A percentile compares a stretch with the other conserved stretches of the same genome.
phyloP scores from a whole-genome alignment of 805 yeast species.

The Clavispora carvajalis region DNA sequence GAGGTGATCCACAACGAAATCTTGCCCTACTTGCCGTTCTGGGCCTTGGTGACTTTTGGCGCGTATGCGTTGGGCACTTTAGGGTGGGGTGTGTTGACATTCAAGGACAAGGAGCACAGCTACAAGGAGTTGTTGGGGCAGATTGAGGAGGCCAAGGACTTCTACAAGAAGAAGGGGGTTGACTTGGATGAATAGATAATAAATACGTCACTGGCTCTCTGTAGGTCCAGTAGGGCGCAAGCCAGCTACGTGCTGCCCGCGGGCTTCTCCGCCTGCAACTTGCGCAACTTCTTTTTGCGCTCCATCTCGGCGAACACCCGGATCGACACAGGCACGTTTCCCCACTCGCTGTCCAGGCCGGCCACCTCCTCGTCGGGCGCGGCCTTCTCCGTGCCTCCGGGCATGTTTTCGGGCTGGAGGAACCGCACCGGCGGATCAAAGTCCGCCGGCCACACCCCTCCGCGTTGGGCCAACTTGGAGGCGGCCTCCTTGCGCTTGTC shows the following conservation, averaged over 20 bases:
- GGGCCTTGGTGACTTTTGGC: slow-evolving; percentile 66
- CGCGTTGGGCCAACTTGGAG: slow-evolving; percentile 25
- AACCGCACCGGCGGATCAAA: slow-evolving; percentile 36
- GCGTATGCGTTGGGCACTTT: slow-evolving; percentile 62
- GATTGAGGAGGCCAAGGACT: slow-evolving; percentile 59
- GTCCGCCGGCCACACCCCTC: slow-evolving; percentile 41
- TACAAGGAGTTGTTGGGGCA: slow-evolving; percentile 54
- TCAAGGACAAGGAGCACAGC: slow-evolving; percentile 67
- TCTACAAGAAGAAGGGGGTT: slow-evolving; percentile 51
- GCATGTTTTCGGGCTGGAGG: slow-evolving; percentile 30
- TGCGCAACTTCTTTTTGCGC: slow-evolving; percentile 48
- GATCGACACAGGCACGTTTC: slow-evolving; percentile 65
- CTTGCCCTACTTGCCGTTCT: slow-evolving; percentile 64
- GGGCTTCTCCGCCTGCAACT: not conserved
- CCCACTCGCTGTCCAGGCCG: slow-evolving; percentile 32
- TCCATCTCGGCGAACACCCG: slow-evolving; percentile 83
- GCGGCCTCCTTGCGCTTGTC: slow-evolving; percentile 55
- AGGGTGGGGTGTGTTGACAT: slow-evolving; percentile 64
- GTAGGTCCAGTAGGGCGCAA: too few species aligned
- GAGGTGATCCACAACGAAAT: slow-evolving; percentile 45
- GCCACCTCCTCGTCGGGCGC: slow-evolving; percentile 11
- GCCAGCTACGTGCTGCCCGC: too few species aligned
- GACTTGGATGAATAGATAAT: slow-evolving; percentile 25
- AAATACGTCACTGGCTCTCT: not conserved
- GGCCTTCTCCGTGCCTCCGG: slow-evolving; percentile 25